phyloP scores from a whole-genome alignment of 2,329 filamentous ascomycete genomes.

The Alternaria novae-zelandiae region DNA sequence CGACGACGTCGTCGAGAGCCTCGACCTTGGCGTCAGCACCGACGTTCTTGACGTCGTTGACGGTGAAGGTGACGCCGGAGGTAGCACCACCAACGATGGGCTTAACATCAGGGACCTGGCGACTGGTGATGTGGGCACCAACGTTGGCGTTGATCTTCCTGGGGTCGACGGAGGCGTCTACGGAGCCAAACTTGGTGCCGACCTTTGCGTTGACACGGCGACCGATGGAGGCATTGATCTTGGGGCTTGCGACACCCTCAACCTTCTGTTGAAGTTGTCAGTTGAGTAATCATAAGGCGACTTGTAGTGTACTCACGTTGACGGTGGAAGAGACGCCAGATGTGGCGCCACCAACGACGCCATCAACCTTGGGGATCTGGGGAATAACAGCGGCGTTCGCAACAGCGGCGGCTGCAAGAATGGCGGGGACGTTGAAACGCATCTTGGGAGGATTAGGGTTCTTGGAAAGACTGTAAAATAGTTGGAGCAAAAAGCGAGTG shows the following conservation, averaged over 20 bases:
- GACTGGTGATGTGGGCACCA: background rate
- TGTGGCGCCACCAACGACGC: background rate
- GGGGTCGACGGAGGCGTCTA: background rate
- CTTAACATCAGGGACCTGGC: background rate
- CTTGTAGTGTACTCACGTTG: background rate
- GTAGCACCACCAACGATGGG: background rate
- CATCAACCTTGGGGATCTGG: background rate
- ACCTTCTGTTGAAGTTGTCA: background rate
- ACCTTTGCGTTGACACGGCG: background rate
- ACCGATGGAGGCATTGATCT: background rate
- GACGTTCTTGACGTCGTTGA: background rate
- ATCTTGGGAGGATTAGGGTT: background rate
- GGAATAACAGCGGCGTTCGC: background rate
- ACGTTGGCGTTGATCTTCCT: background rate
- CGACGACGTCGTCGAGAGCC: background rate
- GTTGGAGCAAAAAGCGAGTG: background rate
- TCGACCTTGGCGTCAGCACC: background rate
- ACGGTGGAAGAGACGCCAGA: background rate
- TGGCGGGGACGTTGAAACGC: background rate
- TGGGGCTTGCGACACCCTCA: background rate
- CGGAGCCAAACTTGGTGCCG: background rate
- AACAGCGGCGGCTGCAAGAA: background rate
- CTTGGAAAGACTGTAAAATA: background rate
- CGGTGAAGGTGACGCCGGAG: background rate
- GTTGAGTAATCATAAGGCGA: background rate